Evolutionary conservation across 2,329 filamentous ascomycete species (phyloP).

Genomic region (Davidsoniella neocaledoniae): DNA sequence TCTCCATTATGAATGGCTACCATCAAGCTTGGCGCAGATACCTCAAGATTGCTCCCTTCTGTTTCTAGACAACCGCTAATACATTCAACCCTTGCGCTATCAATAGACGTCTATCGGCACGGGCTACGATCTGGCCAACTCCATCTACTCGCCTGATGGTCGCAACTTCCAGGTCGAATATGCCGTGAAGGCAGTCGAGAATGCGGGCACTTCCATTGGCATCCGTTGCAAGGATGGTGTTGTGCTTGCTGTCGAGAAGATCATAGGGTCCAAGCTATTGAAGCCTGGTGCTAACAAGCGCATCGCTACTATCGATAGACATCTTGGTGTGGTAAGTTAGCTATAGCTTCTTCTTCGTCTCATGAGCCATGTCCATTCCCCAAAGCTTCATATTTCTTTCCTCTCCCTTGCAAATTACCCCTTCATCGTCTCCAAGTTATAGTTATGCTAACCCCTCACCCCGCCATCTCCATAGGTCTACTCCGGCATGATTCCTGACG

Average conservation of each 20-base stretch:
- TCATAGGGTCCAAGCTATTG: conserved; percentile 85
- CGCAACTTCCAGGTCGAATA: conserved; percentile 99
- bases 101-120: conserved; percentile 94
- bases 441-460: conserved; percentile 1
- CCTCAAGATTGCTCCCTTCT: background rate
- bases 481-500: conserved; percentile 86
- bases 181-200: conserved; percentile 95
- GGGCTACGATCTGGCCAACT: conserved; percentile 98
- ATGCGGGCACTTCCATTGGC: conserved; percentile 87
- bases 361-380: background rate
- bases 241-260: conserved; percentile 90
- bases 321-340: conserved; percentile 70
- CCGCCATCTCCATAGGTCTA: conserved; percentile 49
- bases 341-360: background rate
- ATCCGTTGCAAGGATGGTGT: conserved; percentile 96
- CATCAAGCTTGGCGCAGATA: background rate
- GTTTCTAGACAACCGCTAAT: background rate
- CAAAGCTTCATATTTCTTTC: background rate
- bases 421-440: background rate
- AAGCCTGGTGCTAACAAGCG: conserved; percentile 94
- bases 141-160: conserved; percentile 97
- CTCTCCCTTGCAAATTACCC: background rate
- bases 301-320: conserved; percentile 85
- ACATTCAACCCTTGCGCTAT: too few relatives aligned
- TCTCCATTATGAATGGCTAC: background rate